A percentile compares a stretch with the other conserved stretches of the same genome.
These are phyloP conservation scores for Pseudomassariella vexata DNA, from an alignment of 2,329 filamentous ascomycete species.

Conservation along the genomic window DNA sequence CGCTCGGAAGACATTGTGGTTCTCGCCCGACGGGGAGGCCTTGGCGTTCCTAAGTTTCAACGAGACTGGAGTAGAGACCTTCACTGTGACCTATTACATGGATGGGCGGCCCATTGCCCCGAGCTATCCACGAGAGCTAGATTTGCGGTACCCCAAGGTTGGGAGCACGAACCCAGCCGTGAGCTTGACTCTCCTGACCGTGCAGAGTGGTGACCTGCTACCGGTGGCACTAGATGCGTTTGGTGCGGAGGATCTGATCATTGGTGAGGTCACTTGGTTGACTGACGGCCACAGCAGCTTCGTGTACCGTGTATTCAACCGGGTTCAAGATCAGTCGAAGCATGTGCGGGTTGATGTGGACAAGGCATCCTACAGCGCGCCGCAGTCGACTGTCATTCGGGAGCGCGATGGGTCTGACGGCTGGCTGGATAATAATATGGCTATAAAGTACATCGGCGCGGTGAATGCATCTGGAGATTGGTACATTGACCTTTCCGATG, in stretches of 20 bases:
- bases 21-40: conserved; percentile 48
- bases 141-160: conserved; percentile 64
- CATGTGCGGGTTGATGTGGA: conserved; percentile 52
- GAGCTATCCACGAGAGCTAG: conserved; percentile 55
- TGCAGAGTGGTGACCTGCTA: conserved; percentile 38
- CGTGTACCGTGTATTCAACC: conserved; percentile 61
- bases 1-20: conserved; percentile 47
- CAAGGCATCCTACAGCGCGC: conserved; percentile 32
- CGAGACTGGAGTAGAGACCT: conserved; percentile 63
- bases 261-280: conserved; percentile 64
- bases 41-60: conserved; percentile 52
- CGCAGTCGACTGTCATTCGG: conserved; percentile 33
- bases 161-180: conserved; percentile 61
- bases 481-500: conserved; percentile 63
- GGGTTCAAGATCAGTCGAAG: conserved; percentile 61
- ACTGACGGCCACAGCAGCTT: conserved; percentile 55
- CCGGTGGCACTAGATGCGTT: conserved; percentile 51
- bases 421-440: conserved; percentile 56
- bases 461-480: conserved; percentile 37
- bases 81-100: conserved; percentile 63
- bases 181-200: conserved; percentile 50
- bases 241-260: conserved; percentile 53
- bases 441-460: conserved; percentile 49
- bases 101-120: conserved; percentile 34
- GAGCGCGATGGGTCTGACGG: conserved; percentile 54